Evolutionary conservation across 257 asterid species (phyloP).

Genomic region (Fraxinus pennsylvanica): DNA sequence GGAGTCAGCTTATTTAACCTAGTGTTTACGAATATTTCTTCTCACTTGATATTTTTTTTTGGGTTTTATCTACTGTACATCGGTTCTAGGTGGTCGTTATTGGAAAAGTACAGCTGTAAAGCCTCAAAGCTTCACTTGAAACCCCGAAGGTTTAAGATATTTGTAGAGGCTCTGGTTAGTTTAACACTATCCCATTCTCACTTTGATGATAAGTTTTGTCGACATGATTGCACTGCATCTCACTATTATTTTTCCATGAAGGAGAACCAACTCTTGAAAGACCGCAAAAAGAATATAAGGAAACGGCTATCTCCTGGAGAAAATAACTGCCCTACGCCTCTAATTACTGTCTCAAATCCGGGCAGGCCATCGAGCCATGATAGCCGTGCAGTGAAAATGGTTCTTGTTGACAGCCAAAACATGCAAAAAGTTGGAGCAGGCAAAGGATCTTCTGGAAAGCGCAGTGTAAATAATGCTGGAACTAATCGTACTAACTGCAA

Average conservation of each 20-base stretch:
- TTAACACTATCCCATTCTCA: slow-evolving; percentile 11
- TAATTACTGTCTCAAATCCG: slow-evolving; percentile 51
- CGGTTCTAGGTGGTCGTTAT: slow-evolving; percentile 85
- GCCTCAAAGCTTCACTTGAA: slow-evolving; percentile 98
- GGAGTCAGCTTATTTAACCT: slow-evolving; percentile 1
- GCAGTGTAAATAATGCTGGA: slow-evolving; percentile 54
- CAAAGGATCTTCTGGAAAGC: slow-evolving; percentile 70
- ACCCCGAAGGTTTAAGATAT: slow-evolving; percentile 95
- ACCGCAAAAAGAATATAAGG: slow-evolving; percentile 78
- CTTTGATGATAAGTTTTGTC: slow-evolving; percentile 14
- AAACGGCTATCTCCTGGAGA: slow-evolving; percentile 68
- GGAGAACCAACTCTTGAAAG: slow-evolving; percentile 96
- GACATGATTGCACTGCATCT: slow-evolving; percentile 28
- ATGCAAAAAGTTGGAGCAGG: slow-evolving; percentile 66
- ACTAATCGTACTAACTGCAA: slow-evolving; percentile 57
- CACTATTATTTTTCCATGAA: slow-evolving; percentile 35
- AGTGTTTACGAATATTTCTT: neutral
- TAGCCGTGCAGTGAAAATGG: slow-evolving; percentile 57
- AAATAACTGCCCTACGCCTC: slow-evolving; percentile 44
- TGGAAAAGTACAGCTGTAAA: slow-evolving; percentile 97
- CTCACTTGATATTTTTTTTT: neutral
- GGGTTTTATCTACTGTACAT: slow-evolving; percentile 18
- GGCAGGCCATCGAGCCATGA: slow-evolving; percentile 61
- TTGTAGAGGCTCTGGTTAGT: slow-evolving; percentile 92
- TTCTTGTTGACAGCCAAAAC: slow-evolving; percentile 77